These are phyloP conservation scores for Coniella lustricola DNA, from an alignment of 2,329 filamentous ascomycete genomes.

Conservation along the genomic window DNA sequence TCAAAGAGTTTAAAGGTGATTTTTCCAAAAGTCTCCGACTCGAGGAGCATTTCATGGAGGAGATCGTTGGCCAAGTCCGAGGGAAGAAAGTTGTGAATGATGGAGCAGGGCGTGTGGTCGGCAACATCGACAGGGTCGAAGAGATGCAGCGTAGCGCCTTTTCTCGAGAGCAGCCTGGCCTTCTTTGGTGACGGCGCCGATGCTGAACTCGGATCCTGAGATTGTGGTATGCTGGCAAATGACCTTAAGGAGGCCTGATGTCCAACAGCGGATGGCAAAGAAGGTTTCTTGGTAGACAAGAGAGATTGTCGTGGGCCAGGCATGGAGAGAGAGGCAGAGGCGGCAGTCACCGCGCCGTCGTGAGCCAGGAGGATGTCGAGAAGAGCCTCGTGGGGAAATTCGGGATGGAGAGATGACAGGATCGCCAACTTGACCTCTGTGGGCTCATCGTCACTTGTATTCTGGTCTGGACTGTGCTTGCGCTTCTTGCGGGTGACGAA, in stretches of 20 bases:
- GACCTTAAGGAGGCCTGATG: slow-evolving; percentile 55
- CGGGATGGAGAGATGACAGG: slow-evolving; percentile 68
- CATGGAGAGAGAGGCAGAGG: slow-evolving; percentile 37
- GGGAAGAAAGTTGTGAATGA: slow-evolving; percentile 86
- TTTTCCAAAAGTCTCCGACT: slow-evolving; percentile 63
- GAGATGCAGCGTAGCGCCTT: slow-evolving; percentile 75
- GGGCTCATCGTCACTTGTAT: slow-evolving; percentile 55
- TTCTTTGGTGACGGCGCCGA: slow-evolving; percentile 29
- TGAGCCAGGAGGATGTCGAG: slow-evolving; percentile 73
- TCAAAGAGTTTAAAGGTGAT: slow-evolving; percentile 83
- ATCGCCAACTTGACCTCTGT: slow-evolving; percentile 88
- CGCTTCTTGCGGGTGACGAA: slow-evolving; percentile 51
- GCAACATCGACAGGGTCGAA: slow-evolving; percentile 78
- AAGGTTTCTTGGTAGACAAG: background rate
- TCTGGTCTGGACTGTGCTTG: slow-evolving; percentile 27
- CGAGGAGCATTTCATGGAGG: slow-evolving; percentile 66
- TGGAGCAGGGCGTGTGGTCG: slow-evolving; percentile 78
- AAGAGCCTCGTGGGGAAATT: slow-evolving; percentile 55
- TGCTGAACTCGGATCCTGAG: slow-evolving; percentile 13
- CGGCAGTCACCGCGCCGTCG: slow-evolving; percentile 66
- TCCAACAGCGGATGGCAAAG: background rate
- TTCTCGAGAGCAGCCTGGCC: slow-evolving; percentile 54
- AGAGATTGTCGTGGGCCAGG: slow-evolving; percentile 20
- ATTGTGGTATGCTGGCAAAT: slow-evolving; percentile 30
- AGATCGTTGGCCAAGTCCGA: slow-evolving; percentile 63